Evolutionary conservation across 176 grass and related monocot species (phyloP).

Genomic region (Zoysia japonica): DNA sequence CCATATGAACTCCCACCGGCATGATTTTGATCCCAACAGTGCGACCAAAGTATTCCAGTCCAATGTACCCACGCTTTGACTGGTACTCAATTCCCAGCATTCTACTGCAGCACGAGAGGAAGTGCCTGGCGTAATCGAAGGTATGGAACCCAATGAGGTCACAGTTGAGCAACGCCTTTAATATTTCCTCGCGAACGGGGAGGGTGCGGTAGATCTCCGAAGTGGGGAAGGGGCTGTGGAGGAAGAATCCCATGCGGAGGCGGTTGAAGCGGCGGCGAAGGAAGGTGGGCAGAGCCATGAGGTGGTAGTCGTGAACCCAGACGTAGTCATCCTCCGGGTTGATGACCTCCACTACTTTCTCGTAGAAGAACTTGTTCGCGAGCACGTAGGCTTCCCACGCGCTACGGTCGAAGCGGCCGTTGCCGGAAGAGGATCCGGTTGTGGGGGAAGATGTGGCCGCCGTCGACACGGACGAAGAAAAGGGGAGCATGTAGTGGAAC

Average conservation of each 20-base stretch:
- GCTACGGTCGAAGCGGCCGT: slow-evolving; percentile 74
- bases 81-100: slow-evolving; percentile 98
- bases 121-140: slow-evolving; percentile 95
- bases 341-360: slow-evolving; percentile 88
- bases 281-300: slow-evolving; percentile 98
- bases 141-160: slow-evolving; percentile 99
- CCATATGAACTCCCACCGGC: slow-evolving; percentile 95
- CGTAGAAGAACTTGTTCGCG: slow-evolving; percentile 91
- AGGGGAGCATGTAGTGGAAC: slow-evolving; percentile 98
- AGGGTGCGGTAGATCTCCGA: slow-evolving; percentile 97
- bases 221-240: slow-evolving; percentile 94
- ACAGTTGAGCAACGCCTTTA: slow-evolving; percentile 89
- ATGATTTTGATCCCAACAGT: slow-evolving; percentile 98
- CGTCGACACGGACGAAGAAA: slow-evolving; percentile 37
- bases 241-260: slow-evolving; percentile 97
- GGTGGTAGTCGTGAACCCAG: slow-evolving; percentile 98
- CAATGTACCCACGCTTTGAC: slow-evolving; percentile 97
- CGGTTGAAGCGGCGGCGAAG: slow-evolving; percentile 92
- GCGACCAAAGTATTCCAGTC: slow-evolving; percentile 95
- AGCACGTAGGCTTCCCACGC: slow-evolving; percentile 90
- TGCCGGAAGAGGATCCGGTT: slow-evolving; percentile 1
- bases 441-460: slow-evolving; percentile 20
- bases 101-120: slow-evolving; percentile 95
- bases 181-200: slow-evolving; percentile 94
- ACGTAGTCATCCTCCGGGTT: slow-evolving; percentile 98